phyloP scores from a whole-genome alignment of 306 rosid species.

The Nissolia schottii region DNA sequence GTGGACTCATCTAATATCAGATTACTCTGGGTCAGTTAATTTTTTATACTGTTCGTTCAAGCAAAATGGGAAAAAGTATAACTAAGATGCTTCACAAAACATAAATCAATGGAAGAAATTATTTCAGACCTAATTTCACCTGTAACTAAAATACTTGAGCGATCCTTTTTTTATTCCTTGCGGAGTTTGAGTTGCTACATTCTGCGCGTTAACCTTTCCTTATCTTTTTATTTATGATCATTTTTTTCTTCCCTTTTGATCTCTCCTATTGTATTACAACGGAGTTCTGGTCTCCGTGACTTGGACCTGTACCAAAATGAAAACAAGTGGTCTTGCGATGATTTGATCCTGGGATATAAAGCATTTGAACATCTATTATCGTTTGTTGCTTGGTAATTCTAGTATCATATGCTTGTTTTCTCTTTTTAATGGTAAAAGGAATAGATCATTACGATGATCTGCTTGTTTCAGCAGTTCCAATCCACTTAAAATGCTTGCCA shows the following conservation, averaged over 20 bases:
- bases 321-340: too few relatives aligned
- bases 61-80: too few relatives aligned
- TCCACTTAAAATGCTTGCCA: neutral
- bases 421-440: neutral
- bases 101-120: neutral
- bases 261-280: too few relatives aligned
- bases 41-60: too few relatives aligned
- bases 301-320: too few relatives aligned
- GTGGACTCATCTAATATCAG: too few relatives aligned
- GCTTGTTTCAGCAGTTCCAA: neutral
- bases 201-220: too few relatives aligned
- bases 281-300: too few relatives aligned
- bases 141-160: neutral
- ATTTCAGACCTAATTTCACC: neutral
- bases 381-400: neutral
- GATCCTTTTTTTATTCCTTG: neutral
- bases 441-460: neutral
- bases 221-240: too few relatives aligned
- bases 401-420: neutral
- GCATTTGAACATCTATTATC: neutral
- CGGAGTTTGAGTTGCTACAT: too few relatives aligned
- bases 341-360: neutral
- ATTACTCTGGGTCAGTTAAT: too few relatives aligned
- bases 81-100: neutral
- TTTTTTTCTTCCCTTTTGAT: too few relatives aligned